phyloP scores from a whole-genome alignment of 441 rosid species.

The Francoa sonchifolia region DNA sequence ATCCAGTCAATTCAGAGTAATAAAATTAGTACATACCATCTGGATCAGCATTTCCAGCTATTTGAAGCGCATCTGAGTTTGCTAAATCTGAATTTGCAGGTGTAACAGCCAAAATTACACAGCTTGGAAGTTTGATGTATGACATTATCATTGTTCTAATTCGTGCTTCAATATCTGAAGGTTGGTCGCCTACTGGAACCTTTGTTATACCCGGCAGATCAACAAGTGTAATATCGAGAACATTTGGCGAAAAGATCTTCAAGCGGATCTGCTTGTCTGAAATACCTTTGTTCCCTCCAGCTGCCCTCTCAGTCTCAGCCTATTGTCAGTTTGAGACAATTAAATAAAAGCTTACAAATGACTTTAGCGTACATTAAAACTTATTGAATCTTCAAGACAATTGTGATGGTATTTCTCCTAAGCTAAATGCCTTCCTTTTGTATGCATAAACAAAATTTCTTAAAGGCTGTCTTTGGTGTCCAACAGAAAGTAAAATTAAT shows the following conservation, averaged over 20 bases:
- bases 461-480: no score
- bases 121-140: conserved; percentile 68
- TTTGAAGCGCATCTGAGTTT: conserved; percentile 85
- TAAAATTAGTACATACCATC: conserved; percentile 45
- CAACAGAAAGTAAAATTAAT: no score
- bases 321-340: conserved; percentile 13
- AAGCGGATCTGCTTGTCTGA: conserved; percentile 77
- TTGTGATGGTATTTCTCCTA: no score
- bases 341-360: no score
- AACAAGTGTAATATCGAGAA: conserved; percentile 82
- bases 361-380: no score
- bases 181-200: conserved; percentile 92
- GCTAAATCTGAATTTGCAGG: conserved; percentile 89
- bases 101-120: conserved; percentile 76
- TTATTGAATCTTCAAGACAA: no score
- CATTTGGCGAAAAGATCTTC: conserved; percentile 80
- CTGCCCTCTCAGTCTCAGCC: conserved; percentile 77
- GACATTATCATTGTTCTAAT: conserved; percentile 91
- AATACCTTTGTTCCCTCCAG: conserved; percentile 71
- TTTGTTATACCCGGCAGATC: conserved; percentile 90
- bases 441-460: no score
- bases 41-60: conserved; percentile 83
- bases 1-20: conserved; percentile 1
- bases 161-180: conserved; percentile 77
- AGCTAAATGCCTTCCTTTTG: no score